Base-by-base conservation (phyloP, 176 grass and related monocot genomes). In the Coix lacrymajobi region DNA sequence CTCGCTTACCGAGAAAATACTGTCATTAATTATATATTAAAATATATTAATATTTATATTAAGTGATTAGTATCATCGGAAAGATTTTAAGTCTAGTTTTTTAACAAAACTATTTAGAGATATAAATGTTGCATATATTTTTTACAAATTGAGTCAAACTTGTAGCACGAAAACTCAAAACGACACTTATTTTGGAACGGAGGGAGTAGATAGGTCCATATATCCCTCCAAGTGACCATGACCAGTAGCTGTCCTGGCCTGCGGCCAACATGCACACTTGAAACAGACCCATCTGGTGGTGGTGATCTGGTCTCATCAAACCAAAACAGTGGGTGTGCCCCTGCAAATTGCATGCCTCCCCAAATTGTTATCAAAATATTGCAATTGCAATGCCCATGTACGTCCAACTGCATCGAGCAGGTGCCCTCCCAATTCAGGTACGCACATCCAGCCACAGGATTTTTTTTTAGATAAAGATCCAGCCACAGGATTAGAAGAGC, bases 281-380 rank as follows among this genome's bases (percentile, higher is more conserved):
- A 79, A 79, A 1, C 62, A 30, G 40, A 48, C 82, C 82, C 76
- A 85, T 81, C 34, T n/a, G 37, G 38, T 38, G 20, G 24, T 29
- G 33, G 4, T n/a, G 33, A 33, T 51, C 37, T 39, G 30, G 17
- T 85, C 69, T 48, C 76, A 76, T 77, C 80, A 66, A 51, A 51
- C 16, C 71, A 32, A 41, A 62, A 64, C 65, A 83, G 41, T 54
- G 25, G 6, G 28, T 61, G 9, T 44, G 11, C 12, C 76, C 20
- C 32, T 81, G 83, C 77, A 81, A 89, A 81, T 85, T 85, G 87
- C 87, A 77, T n/a, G 28, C 54, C n/a, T 58, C n/a, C 14, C 56
- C 22, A 57, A 58, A 68, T 41, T 71, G n/a, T 28, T 71, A 38
- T 2, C 3, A 14, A 43, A 44, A 71, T 8, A 71, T 54, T n/a